Base-by-base conservation (phyloP, 805 yeast genomes). In the Dipodascopsis tothii region DNA sequence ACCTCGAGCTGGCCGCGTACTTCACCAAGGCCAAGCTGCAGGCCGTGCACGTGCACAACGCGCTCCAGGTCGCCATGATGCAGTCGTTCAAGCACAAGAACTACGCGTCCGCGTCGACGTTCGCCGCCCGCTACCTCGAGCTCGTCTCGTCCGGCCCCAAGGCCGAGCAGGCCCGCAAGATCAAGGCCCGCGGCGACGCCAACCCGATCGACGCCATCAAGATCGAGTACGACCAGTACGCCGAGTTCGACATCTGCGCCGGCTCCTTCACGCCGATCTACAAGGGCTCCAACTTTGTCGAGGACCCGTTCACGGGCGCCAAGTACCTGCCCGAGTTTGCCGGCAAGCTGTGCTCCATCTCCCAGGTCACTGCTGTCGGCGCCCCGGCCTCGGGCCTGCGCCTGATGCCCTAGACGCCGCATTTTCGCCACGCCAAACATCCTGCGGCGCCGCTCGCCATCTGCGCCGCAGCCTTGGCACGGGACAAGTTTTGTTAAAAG, bases 51-150 rank as follows among this genome's bases (percentile, higher is more conserved):
- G 77, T 82, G 47, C 77, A 81, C 42, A 81, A 86, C 59, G 95
- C 97, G 9, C 72, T 87, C 57, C 94, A 86, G 63, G 95, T 87
- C 44, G 98, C 99, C 33, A 84, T 90, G 92, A 79, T 83, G 36
- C 94, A 85, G 69, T 78, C 92, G 33, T 87, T 84, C 74, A 84
- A 83, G 62, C 73, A 81, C 62, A 87, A 88, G 64, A 90, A 92
- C 67, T 92, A 68, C 67, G 81, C 88, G 3, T 76, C 82, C 48
- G 96, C 98, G 1, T 78, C 95, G 4, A 80, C 78, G 60, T 92
- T 92, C 71, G 97, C 98, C 0, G 71, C 74, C 19, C 88, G 86
- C 65, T 81, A 84, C 60, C 72, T 92, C 60, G 72, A 77, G 57
- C 72, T 87, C 40, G 75, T 78, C 45, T 56, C 81, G 1, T 61